Base-by-base conservation (phyloP, 78 protist genomes). In the Chrysochromulina tobinii region DNA sequence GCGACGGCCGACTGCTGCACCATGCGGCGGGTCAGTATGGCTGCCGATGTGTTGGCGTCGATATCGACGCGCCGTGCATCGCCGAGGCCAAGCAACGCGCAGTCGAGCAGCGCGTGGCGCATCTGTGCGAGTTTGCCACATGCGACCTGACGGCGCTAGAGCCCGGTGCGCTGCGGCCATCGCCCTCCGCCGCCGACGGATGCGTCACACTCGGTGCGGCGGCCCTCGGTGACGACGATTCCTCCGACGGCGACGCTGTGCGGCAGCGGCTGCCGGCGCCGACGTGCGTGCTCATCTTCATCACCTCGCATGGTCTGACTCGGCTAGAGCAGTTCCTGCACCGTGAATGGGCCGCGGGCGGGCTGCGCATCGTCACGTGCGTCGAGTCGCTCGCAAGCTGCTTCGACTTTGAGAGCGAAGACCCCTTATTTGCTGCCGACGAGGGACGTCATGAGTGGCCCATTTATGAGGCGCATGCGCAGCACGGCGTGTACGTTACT, bases 21-120 rank as follows among this genome's bases (percentile, higher is more conserved):
- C 73, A 67, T 25, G 73, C 73, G 73, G 73, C 73, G 73, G 73
- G 9, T 25, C 73, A 67, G 73, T 67, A 67, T 38, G 73, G 73
- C 48, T 67, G 73, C 73, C 7, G 17, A 9, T 67, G 73, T 38
- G 73, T 67, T 11, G 73, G 73, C 73, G 48, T 67, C 38, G 73
- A 67, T 38, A 67, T 67, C 48, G 73, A 67, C 73, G 73, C 73
- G 48, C 17, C 7, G 38, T 67, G 73, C 73, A 25, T 67, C 73
- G 23, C 23, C 73, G 73, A 67, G 18, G 73, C 73, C 48, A 25
- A 38, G 48, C 48, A 1, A 14, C 7, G 48, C 73, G 73, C 73
- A 6, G 73, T 38, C 73, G 73, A 18, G 48, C 38, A 23, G 17
- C 48, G 48, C 73, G 73, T 23, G 48, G 73, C 25, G 48, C 48